Evolutionary conservation across 1,284 basidiomycete genomes (phyloP), one percentile per base, ranked within the genome.

Genomic region (Sporisorium sorghi): DNA sequence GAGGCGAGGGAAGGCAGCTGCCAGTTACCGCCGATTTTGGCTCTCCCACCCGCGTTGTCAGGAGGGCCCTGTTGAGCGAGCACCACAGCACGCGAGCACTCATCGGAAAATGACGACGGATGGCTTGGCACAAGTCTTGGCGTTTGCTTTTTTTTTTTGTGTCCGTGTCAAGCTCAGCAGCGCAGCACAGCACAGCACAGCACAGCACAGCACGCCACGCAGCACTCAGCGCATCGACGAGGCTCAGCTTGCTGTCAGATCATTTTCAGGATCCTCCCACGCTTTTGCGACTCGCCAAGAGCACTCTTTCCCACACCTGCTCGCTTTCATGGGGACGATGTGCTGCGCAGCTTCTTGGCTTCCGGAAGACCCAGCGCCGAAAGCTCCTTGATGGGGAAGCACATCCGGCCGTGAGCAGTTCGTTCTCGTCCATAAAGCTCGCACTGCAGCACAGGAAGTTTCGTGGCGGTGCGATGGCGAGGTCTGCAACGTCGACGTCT

Each of bases 101-200:
- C 47, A 19, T 17, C 11, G 19, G 24, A 39, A 46, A 61, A 67
- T 67, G 65, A 67, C 58, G 65, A 62, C 24, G 50, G 23, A 28
- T 24, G 59, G 49, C 59, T 68, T 68, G 65, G 65, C 59, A 28
- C 30, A 37, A 30, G 39, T 58, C 65, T 68, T 68, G 65, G 65
- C 65, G 53, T 58, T 50, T 42, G 10, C 30, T 12, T 17, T 21
- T 37, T 24, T 19, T 9, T 30, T 9, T 9, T 30, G 28, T 9
- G 28, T 5, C 28, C 28, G 28, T n/a, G n/a, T n/a, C n/a, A n/a
- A n/a, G n/a, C n/a, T n/a, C n/a, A n/a, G n/a, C n/a, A n/a, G n/a
- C 26, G 7, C 10, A 26, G 37, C 32, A 21, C 21, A 50, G 35
- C 49, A 48, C 26, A 47, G 28, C 28, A 47, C n/a, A n/a, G n/a